Base-by-base conservation (phyloP, 2,329 filamentous ascomycete species). In the Fusarium verticillioides region DNA sequence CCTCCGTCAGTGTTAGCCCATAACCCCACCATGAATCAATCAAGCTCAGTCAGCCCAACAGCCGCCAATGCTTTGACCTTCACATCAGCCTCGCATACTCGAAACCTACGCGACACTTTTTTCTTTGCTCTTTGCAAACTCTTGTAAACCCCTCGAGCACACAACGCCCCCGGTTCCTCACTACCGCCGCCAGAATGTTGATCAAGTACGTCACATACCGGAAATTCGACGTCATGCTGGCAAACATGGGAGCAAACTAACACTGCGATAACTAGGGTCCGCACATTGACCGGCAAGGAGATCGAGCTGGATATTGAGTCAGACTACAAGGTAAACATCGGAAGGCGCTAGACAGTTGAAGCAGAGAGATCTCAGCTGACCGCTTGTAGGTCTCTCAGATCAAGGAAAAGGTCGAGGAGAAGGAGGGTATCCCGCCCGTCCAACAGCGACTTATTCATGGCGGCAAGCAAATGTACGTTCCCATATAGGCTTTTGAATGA, bases 351-450 rank as follows among this genome's bases (percentile, higher is more conserved):
- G 34, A 40, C 26, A 15, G 18, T 11, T 19, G 4, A 23, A 47
- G 13, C 26, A 4, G 26, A 26, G n/a, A 13, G 19, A 12, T 16
- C 21, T 18, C 36, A 26, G 21, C 42, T 78, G 66, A 77, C 63
- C 16, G 26, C n/a, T 37, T 43, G 54, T 75, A 97, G 95, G 94
- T 98, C 77, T 92, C 93, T 44, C 92, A 95, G 83, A 98, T 99
- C 88, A 99, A 99, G 88, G 96, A 98, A 85, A 95, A 96, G 79
- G 96, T 99, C 63, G 96, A 99, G 84, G 96, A 99, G 87, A 98
- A 98, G 85, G 96, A 98, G 82, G 96, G 96, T 64, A 99, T 99
- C 78, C 96, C 96, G 47, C 96, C 96, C 2, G 95, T 96, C 23
- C 96, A 99, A 85, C 96, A 99, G 85, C 92, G 96, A 66, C 87